These are phyloP conservation scores for Alloascoidea africana DNA, from an alignment of 805 yeast species.

Conservation along the genomic window DNA sequence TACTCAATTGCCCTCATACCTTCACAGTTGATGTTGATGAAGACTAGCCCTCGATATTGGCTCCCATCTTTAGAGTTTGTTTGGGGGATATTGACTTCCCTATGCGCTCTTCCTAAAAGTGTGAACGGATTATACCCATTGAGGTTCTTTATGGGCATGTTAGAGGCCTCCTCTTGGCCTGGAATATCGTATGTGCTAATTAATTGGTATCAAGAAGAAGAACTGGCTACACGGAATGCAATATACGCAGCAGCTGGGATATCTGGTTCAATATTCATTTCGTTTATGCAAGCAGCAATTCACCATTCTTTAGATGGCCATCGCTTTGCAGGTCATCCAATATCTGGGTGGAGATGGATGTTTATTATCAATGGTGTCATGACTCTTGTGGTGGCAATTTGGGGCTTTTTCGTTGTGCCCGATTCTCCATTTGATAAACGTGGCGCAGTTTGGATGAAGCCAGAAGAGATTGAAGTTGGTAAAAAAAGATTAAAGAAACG, in stretches of 20 bases:
- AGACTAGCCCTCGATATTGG: conserved; percentile 41
- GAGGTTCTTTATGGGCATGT: conserved; percentile 17
- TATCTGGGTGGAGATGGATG: conserved; percentile 62
- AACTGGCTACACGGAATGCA: conserved; percentile 13
- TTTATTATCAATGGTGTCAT: conserved; percentile 51
- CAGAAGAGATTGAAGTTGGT: too few species aligned
- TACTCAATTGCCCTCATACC: conserved; percentile 48
- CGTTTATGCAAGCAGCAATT: conserved; percentile 42
- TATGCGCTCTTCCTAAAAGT: conserved; percentile 11
- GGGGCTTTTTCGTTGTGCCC: conserved; percentile 42
- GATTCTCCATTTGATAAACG: too few species aligned
- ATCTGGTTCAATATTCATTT: neutral
- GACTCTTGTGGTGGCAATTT: conserved; percentile 38
- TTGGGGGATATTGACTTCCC: conserved; percentile 13
- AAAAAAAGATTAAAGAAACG: too few species aligned
- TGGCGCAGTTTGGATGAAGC: too few species aligned
- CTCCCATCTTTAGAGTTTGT: conserved; percentile 15
- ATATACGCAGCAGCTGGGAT: conserved; percentile 5
- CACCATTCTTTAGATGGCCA: conserved; percentile 30
- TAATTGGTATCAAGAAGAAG: conserved; percentile 15
- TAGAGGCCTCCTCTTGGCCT: conserved; percentile 16
- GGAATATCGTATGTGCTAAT: conserved; percentile 13
- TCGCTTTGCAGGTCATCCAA: conserved; percentile 32
- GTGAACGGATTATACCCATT: conserved; percentile 12
- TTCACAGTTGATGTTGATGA: conserved; percentile 35